Evolutionary conservation across 345 rosid genomes (phyloP).

Genomic region (Reutealis trisperma): DNA sequence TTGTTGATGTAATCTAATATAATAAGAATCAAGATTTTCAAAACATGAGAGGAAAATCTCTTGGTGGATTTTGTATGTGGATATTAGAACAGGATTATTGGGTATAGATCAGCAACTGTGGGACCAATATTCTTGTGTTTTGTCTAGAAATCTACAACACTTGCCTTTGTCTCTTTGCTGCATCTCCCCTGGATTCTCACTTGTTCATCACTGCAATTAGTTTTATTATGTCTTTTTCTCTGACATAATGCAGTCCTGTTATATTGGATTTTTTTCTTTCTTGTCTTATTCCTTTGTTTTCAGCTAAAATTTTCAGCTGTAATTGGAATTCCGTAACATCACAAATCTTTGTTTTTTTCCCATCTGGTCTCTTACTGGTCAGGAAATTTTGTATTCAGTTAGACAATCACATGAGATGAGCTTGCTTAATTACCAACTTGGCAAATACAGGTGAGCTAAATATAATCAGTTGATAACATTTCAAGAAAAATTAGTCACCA

Average conservation of each 20-base stretch:
- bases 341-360: neutral
- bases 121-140: constrained; percentile 23
- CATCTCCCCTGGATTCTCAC: constrained; percentile 33
- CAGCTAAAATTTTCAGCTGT: constrained; percentile 22
- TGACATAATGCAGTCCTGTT: constrained; percentile 27
- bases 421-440: too few species aligned
- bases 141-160: constrained; percentile 35
- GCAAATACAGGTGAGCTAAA: too few species aligned
- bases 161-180: constrained; percentile 28
- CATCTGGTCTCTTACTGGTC: constrained; percentile 5
- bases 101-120: constrained; percentile 19
- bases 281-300: constrained; percentile 34
- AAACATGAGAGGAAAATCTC: constrained; percentile 24
- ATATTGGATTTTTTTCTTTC: neutral
- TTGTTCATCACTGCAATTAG: constrained; percentile 18
- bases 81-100: neutral
- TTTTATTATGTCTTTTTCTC: constrained; percentile 14
- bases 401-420: neutral
- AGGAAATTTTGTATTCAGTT: constrained; percentile 8
- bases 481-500: too few species aligned
- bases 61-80: constrained; percentile 18
- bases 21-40: constrained; percentile 38
- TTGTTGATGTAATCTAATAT: constrained; percentile 43
- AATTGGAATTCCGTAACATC: constrained; percentile 19
- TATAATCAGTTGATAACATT: too few species aligned